Evolutionary conservation across 768 basidiomycete species (phyloP), one percentile per base, ranked within the genome.

Genomic region (Infundibulicybe gibba): DNA sequence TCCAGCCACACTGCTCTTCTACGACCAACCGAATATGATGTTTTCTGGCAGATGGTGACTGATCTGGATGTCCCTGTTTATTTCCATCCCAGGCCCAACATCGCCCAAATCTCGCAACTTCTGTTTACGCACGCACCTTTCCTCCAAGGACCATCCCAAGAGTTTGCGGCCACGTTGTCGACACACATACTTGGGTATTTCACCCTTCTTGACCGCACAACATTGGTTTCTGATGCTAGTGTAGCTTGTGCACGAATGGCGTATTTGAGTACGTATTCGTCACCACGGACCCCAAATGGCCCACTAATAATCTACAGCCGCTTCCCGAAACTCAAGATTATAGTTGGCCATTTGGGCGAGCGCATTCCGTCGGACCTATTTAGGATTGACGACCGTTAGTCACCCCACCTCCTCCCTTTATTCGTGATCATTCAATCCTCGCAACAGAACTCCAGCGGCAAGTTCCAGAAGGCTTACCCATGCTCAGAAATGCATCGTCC

Each of bases 281-380:
- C 35, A n/a, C 17, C 17, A 19, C 10, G 14, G n/a, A 38, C 6
- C 11, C 16, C n/a, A 19, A 6, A 8, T 13, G 12, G 4, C 14
- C 6, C n/a, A 8, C 19, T 11, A 41, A 9, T 32, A 9, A 21
- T 17, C 17, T 17, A 19, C 34, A 74, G 71, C 49, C 70, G 72
- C 2, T 74, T 73, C 45, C 71, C 72, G 0, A 61, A 64, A 10
- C 45, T 68, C 20, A 67, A 68, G 32, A 56, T 72, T 10, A 71
- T 74, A n/a, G 66, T 73, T 15, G 72, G 70, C 1, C 72, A 74
- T 55, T 51, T 72, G 15, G 71, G 71, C 8, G 71, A 73, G 51
- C 62, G 71, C 13, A 62, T 72, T 31, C 63, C 71, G 0, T 74
- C 71, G 5, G 71, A 74, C 46, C 57, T 74, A 1, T 53, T 61